Percentiles rank a stretch among this genome's conserved stretches.
Evolutionary conservation across 2,329 filamentous ascomycete genomes (phyloP).

Genomic region (Pezicula carpinea): DNA sequence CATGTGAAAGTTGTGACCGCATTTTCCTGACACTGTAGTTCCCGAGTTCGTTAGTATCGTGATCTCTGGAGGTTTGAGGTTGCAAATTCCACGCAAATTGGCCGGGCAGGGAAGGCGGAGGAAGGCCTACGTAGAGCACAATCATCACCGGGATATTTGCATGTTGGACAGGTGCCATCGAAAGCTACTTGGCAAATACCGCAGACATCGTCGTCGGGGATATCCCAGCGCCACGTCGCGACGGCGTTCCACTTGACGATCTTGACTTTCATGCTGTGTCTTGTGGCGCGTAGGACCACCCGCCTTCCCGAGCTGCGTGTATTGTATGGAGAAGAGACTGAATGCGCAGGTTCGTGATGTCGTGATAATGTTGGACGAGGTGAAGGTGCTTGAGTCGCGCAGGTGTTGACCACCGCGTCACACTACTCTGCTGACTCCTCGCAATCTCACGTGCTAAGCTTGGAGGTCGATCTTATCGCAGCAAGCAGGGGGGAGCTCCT

Average conservation of each 20-base stretch:
- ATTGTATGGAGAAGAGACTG: background rate
- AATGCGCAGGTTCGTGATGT: no score
- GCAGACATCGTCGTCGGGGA: slow-evolving; percentile 95
- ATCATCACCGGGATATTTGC: slow-evolving; percentile 96
- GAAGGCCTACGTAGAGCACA: slow-evolving; percentile 72
- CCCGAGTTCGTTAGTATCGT: slow-evolving; percentile 6
- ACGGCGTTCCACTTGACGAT: slow-evolving; percentile 92
- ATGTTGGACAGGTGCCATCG: slow-evolving; percentile 94
- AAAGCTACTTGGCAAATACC: slow-evolving; percentile 98
- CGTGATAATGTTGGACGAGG: no score
- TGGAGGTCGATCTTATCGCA: no score
- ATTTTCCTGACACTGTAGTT: slow-evolving; percentile 80
- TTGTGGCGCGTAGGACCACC: background rate
- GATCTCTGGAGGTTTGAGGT: slow-evolving; percentile 3
- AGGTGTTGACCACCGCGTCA: no score
- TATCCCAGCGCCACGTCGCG: slow-evolving; percentile 96
- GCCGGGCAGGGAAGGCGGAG: background rate
- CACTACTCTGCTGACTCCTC: no score
- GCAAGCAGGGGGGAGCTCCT: no score
- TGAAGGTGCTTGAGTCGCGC: no score
- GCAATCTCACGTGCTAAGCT: no score
- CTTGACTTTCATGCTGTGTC: slow-evolving; percentile 76
- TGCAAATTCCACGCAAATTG: background rate
- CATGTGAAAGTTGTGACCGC: slow-evolving; percentile 97
- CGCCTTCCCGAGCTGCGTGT: background rate